Evolutionary conservation across 225 moss, liverwort and hornwort genomes (phyloP).

Genomic region (Takakia lepidozioides): DNA sequence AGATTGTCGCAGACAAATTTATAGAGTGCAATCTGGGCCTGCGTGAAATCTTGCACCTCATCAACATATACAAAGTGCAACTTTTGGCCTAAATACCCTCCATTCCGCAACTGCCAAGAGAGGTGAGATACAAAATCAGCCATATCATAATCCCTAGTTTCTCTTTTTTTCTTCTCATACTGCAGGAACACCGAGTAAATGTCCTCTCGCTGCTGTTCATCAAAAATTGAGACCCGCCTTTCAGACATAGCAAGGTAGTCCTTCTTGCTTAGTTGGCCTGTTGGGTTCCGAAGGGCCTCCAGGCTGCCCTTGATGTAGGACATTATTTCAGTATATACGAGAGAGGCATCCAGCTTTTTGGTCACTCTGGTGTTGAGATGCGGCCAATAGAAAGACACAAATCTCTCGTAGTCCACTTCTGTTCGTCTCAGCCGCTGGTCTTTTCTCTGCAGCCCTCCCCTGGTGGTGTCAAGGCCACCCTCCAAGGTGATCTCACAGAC

Average conservation of each 20-base stretch:
- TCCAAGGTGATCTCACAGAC: no score
- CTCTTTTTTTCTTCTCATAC: slow-evolving; percentile 36
- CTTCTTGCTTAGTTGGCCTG: slow-evolving; percentile 18
- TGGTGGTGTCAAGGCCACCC: no score
- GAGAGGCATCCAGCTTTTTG: slow-evolving; percentile 33
- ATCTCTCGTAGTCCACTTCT: slow-evolving; percentile 48
- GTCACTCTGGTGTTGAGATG: slow-evolving; percentile 23
- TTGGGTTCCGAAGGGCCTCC: slow-evolving; percentile 20
- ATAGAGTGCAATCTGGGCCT: slow-evolving; percentile 43
- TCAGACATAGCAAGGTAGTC: no score
- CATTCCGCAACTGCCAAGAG: slow-evolving; percentile 17
- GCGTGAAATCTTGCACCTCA: slow-evolving; percentile 58
- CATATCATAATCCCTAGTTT: slow-evolving; percentile 29
- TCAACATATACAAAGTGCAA: slow-evolving; percentile 61
- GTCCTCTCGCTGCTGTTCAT: slow-evolving; percentile 24
- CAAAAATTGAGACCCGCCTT: slow-evolving; percentile 24
- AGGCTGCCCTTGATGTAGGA: slow-evolving; percentile 58
- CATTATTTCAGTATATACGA: slow-evolving; percentile 50
- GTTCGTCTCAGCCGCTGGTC: neutral
- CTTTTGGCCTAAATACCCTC: slow-evolving; percentile 28
- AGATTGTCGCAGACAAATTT: slow-evolving; percentile 35
- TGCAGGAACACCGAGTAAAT: slow-evolving; percentile 35
- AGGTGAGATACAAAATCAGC: slow-evolving; percentile 48
- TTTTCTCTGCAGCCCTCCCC: neutral
- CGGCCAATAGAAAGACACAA: slow-evolving; percentile 34